Evolutionary conservation across 208 protist genomes (phyloP).

Genomic region (Histomonas meleagridis): DNA sequence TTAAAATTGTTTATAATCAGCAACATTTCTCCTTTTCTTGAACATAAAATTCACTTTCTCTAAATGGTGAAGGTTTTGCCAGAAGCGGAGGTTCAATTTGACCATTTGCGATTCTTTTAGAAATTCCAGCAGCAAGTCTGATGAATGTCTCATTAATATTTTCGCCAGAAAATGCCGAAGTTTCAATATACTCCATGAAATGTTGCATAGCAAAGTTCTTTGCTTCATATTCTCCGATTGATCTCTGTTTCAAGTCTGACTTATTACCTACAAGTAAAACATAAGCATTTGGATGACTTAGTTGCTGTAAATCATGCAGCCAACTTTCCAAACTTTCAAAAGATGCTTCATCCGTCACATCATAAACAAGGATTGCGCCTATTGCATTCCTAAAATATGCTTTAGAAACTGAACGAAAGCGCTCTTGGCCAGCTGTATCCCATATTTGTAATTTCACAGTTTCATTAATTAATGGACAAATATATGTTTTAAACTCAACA

Average conservation of each 20-base stretch:
- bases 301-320: neutral
- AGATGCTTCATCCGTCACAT: neutral
- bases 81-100: neutral
- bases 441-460: neutral
- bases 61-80: too few relatives aligned
- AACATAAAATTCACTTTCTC: too few relatives aligned
- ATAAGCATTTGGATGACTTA: neutral
- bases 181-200: neutral
- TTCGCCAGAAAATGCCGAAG: neutral
- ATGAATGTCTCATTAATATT: slow-evolving; percentile 1
- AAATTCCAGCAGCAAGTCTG: neutral
- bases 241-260: neutral
- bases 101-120: neutral
- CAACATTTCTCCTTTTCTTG: too few relatives aligned
- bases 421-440: slow-evolving; percentile 29
- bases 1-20: too few relatives aligned
- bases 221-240: neutral
- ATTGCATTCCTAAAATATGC: slow-evolving; percentile 9
- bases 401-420: neutral
- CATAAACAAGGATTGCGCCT: neutral
- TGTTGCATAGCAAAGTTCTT: neutral
- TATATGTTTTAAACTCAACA: slow-evolving; percentile 11
- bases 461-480: neutral
- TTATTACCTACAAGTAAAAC: neutral
- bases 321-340: neutral